Evolutionary conservation across 1,284 basidiomycete genomes (phyloP), one percentile per base, ranked within the genome.

Genomic region (Laetiporus sulphureus): DNA sequence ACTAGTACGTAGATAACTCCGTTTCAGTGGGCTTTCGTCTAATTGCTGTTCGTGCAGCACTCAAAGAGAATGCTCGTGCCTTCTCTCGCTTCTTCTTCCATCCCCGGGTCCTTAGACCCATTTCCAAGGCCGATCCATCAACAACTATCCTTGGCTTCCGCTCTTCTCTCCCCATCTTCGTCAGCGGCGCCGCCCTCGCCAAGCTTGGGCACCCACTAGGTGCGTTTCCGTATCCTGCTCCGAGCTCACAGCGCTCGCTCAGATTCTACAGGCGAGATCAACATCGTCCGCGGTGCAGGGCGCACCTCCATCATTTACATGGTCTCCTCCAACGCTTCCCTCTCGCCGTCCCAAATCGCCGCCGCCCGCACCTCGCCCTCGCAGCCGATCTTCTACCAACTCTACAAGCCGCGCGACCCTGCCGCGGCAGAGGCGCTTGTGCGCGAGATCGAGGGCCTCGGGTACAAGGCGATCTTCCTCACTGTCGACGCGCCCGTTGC

Each of bases 401-500:
- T 96, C 23, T 96, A 96, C 64, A 91, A 95, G 58, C 82, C 92
- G 63, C 68, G 69, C 36, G 75, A 91, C 56, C 75, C 90, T 38
- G 58, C 64, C 4, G 68, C 77, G 20, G 88, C 91, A 2, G 78
- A 79, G 52, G 73, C 78, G 48, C 79, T 88, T 27, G 73, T 96
- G 24, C 71, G 69, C 32, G 80, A 88, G 46, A 73, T 91, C 18
- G 82, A 88, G 50, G 56, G 60, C 15, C 64, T 85, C 8, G 87
- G 87, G 0, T 90, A 85, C 62, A 88, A 82, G 40, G 91, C 90
- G 1, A 87, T 97, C 41, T 90, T 91, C 62, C 66, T 96, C 33
- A 96, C 93, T 0, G 92, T 94, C 3, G 93, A 96, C 65, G 91
- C 91, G 5, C 73, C 90, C 4, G 79, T 90, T 6, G 75, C 88